phyloP scores from a whole-genome alignment of 306 rosid species.

The Pachyrhizus erosus region DNA sequence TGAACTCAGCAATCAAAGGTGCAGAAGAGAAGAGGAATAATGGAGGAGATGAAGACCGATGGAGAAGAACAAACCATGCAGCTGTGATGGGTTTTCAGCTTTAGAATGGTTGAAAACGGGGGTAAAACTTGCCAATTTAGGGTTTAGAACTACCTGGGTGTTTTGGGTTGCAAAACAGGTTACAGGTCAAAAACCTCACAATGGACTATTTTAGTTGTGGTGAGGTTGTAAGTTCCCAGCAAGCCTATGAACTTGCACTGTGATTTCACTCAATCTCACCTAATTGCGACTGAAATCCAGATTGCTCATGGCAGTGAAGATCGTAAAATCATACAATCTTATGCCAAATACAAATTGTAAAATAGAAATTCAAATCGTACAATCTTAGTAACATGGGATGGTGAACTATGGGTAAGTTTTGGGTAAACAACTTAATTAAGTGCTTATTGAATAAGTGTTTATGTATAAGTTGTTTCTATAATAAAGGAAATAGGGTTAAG shows the following conservation, averaged over 20 bases:
- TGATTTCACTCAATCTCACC: not conserved
- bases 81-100: not conserved
- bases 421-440: not conserved
- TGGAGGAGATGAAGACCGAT: not conserved
- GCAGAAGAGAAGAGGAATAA: not conserved
- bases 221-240: not conserved
- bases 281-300: not conserved
- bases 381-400: not conserved
- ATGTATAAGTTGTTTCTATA: too few species aligned
- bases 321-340: not conserved
- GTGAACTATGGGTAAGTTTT: not conserved
- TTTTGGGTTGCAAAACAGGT: not conserved
- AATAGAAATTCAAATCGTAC: not conserved
- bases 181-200: not conserved
- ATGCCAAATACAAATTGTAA: not conserved
- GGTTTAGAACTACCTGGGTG: not conserved
- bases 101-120: not conserved
- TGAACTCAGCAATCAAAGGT: not conserved
- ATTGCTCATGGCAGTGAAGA: not conserved
- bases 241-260: not conserved
- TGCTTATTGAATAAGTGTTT: not conserved
- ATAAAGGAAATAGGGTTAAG: too few species aligned
- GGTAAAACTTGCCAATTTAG: not conserved
- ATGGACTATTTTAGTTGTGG: not conserved
- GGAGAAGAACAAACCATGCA: too few species aligned